phyloP scores from a whole-genome alignment of 2,329 filamentous ascomycete species.

The Fusarium denticulatum region DNA sequence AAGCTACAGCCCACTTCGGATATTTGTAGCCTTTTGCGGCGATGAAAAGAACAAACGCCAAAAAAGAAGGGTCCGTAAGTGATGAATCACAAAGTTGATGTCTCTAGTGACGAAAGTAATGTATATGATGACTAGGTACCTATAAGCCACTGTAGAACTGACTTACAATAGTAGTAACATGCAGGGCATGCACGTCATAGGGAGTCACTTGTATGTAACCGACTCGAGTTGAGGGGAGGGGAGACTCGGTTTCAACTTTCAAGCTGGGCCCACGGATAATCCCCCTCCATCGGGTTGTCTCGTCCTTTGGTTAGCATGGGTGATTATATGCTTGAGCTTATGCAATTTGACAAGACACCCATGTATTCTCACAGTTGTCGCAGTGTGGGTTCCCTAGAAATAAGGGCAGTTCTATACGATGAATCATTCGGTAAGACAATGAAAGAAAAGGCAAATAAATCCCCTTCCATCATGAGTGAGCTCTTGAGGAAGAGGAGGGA shows the following conservation, averaged over 20 bases:
- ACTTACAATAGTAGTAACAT: neutral
- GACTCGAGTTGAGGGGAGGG: constrained; percentile 5
- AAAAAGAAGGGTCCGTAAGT: neutral
- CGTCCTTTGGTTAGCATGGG: neutral
- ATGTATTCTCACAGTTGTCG: neutral
- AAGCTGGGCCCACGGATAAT: constrained; percentile 21
- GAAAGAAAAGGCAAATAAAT: neutral
- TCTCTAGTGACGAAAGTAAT: neutral
- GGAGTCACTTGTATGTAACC: constrained; percentile 16
- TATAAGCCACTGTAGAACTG: neutral
- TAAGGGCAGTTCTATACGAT: neutral
- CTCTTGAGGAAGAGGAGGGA: constrained; percentile 4
- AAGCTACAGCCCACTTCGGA: constrained; percentile 38
- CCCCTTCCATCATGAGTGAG: neutral
- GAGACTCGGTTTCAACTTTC: constrained; percentile 34
- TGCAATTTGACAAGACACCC: neutral
- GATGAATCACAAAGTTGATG: neutral
- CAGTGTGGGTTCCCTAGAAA: neutral
- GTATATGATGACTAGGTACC: neutral
- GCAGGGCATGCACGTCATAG: constrained; percentile 30
- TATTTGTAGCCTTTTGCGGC: constrained; percentile 14
- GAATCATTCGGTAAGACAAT: neutral
- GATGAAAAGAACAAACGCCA: neutral
- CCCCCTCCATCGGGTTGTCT: constrained; percentile 13
- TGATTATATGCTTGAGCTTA: neutral